A percentile compares a stretch with the other conserved stretches of the same genome.
These are phyloP conservation scores for Plasmodium fragile DNA, from an alignment of 169 alveolate species.

Conservation along the genomic window DNA sequence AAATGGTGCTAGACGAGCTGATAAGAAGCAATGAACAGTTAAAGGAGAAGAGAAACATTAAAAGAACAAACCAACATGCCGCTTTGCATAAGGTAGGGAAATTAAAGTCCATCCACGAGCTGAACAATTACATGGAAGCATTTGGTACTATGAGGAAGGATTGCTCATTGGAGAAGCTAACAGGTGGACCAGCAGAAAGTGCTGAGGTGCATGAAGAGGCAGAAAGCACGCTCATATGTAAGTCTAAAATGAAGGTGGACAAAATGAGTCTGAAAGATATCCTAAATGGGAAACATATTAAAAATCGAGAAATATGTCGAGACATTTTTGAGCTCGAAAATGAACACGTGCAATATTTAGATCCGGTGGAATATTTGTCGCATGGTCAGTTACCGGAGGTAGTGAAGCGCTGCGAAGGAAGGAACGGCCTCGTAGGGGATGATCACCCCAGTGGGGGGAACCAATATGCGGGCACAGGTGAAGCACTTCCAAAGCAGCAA, in stretches of 20 bases:
- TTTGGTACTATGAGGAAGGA: not conserved
- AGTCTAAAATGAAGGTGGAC: conserved; percentile 40
- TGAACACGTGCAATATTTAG: conserved; percentile 46
- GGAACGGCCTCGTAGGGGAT: not conserved
- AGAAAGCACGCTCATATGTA: conserved; percentile 2
- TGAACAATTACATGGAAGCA: not conserved
- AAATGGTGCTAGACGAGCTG: conserved; percentile 33
- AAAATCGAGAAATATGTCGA: not conserved
- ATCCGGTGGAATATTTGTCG: not conserved
- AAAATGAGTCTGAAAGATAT: conserved; percentile 38
- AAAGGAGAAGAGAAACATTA: conserved; percentile 25
- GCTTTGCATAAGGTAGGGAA: conserved; percentile 28
- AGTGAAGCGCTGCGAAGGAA: not conserved
- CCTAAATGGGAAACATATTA: conserved; percentile 45
- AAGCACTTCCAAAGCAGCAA: not conserved
- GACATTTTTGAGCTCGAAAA: conserved; percentile 50
- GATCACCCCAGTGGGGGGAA: not conserved
- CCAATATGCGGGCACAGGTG: not conserved
- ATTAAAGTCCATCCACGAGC: not conserved
- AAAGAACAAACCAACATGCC: conserved; percentile 7
- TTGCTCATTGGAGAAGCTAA: not conserved
- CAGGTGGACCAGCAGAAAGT: not conserved
- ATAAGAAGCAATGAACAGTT: conserved; percentile 34
- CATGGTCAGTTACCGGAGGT: not conserved
- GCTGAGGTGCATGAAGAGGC: not conserved